Evolutionary conservation across 2,329 filamentous ascomycete genomes (phyloP), one percentile per base, ranked within the genome.

Genomic region (Stemphylium beticola): DNA sequence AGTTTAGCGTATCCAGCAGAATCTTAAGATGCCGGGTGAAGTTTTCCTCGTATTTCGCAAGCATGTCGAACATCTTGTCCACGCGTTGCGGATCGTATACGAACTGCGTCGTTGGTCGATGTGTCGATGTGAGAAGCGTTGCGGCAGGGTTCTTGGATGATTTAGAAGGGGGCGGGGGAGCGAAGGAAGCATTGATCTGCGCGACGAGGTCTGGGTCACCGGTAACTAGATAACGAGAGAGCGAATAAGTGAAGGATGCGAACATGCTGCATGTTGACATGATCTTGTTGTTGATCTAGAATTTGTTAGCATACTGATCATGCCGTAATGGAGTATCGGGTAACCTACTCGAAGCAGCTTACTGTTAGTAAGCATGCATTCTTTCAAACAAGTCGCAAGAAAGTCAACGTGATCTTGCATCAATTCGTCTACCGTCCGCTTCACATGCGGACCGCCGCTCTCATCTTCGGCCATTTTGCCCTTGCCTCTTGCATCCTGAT

Each of bases 331-430:
- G 11, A 7, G 17, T 9, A 5, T 9, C 9, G 9, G 0, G 17
- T 2, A 15, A 76, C 82, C 62, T 83, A 96, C 93, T 77, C 92
- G 89, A 5, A 99, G 79, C 6, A 99, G 83, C 78, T 96, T 97
- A 72, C 91, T 92, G 75, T 99, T 97, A 17, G 95, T 99, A 61
- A 99, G 83, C 92, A 98, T 98, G 80, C 95, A 98, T 78, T 98
- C 95, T 78, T 98, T 99, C 68, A 99, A 81, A 74, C 95, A 99
- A 4, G 95, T 98, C 67, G 97, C 95, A 42, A 99, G 79, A 74
- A 99, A 99, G 77, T 98, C 95, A 56, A 99, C 93, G 77, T 99
- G 95, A 71, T 98, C 93, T 78, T 98, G 92, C 95, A 99, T 99
- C 71, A 99, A 79, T 78, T 98, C 92, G 70, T 99, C 95, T 1